Percentiles rank a stretch among this genome's conserved stretches.
Evolutionary conservation across 176 grass and related monocot species (phyloP).

Genomic region (Typha latifolia): DNA sequence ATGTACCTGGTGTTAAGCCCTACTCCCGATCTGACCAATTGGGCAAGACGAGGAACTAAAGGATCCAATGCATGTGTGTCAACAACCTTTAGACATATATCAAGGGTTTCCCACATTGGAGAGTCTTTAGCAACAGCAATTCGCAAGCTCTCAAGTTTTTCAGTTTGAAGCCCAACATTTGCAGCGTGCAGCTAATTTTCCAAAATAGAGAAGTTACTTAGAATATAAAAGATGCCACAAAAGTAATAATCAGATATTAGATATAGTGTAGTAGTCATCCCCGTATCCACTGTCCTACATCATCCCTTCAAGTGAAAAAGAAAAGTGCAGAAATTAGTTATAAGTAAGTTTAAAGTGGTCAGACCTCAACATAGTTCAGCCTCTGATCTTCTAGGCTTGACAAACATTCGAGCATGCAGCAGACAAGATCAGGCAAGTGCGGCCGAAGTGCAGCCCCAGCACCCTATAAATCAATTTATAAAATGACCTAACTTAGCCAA

Average conservation of each 20-base stretch:
- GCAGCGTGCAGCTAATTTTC: slow-evolving; percentile 76
- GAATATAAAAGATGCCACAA: not conserved
- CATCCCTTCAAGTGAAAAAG: not conserved
- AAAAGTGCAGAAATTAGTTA: slow-evolving; percentile 1
- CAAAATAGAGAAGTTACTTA: slow-evolving; percentile 26
- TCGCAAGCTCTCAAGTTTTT: slow-evolving; percentile 83
- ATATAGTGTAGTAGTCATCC: no score
- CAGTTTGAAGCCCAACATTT: slow-evolving; percentile 80
- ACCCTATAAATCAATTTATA: slow-evolving; percentile 36
- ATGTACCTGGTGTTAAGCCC: slow-evolving; percentile 89
- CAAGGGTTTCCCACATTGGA: slow-evolving; percentile 99
- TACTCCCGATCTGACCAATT: slow-evolving; percentile 86
- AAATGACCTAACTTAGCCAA: not conserved
- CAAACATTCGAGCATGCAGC: slow-evolving; percentile 95
- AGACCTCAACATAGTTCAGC: slow-evolving; percentile 97
- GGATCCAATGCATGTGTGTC: slow-evolving; percentile 67
- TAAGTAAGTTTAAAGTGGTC: slow-evolving; percentile 6
- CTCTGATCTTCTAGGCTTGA: slow-evolving; percentile 97
- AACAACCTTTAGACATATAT: slow-evolving; percentile 83
- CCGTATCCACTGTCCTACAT: not conserved
- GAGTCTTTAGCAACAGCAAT: slow-evolving; percentile 97
- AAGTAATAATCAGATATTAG: not conserved
- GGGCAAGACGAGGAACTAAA: slow-evolving; percentile 80
- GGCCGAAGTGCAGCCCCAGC: slow-evolving; percentile 60
- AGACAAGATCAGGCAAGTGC: slow-evolving; percentile 80